A percentile compares a stretch with the other conserved stretches of the same genome.
phyloP scores from a whole-genome alignment of 2,329 filamentous ascomycete species.

The Trichoderma atrobrunneum region DNA sequence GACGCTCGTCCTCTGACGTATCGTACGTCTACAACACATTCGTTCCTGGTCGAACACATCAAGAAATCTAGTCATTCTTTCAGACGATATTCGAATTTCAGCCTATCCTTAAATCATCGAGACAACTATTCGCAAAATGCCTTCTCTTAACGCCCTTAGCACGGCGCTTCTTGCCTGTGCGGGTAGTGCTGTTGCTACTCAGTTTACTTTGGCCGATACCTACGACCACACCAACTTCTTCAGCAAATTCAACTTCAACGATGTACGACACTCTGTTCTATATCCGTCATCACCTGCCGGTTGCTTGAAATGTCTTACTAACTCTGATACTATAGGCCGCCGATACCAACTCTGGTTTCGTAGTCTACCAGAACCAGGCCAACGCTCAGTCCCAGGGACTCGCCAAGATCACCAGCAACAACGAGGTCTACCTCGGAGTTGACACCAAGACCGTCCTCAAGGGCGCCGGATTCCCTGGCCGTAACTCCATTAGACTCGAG shows the following conservation, averaged over 20 bases:
- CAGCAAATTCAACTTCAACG: conserved; percentile 45
- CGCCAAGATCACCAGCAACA: conserved; percentile 29
- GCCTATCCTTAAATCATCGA: conserved; percentile 2
- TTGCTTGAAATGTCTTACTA: background rate
- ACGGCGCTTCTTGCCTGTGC: conserved; percentile 38
- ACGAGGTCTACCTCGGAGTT: conserved; percentile 41
- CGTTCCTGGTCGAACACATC: conserved; percentile 27
- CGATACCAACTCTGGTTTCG: conserved; percentile 65
- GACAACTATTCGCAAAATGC: conserved; percentile 35
- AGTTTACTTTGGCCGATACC: conserved; percentile 40
- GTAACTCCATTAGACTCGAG: conserved; percentile 61
- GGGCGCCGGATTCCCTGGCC: conserved; percentile 32
- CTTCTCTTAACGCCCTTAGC: conserved; percentile 40
- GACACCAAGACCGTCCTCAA: conserved; percentile 32
- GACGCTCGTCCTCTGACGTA: conserved; percentile 18
- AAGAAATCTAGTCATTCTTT: background rate
- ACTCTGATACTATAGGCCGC: conserved; percentile 21
- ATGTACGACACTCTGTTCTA: conserved; percentile 27
- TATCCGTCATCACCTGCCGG: background rate
- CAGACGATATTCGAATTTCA: background rate
- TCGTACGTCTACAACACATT: conserved; percentile 21
- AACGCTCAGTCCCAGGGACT: conserved; percentile 38
- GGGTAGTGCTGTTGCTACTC: conserved; percentile 32
- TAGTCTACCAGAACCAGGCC: conserved; percentile 47
- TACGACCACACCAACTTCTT: conserved; percentile 47